Evolutionary conservation across 768 basidiomycete species (phyloP).

Genomic region (Gelatoporia subvermispora): DNA sequence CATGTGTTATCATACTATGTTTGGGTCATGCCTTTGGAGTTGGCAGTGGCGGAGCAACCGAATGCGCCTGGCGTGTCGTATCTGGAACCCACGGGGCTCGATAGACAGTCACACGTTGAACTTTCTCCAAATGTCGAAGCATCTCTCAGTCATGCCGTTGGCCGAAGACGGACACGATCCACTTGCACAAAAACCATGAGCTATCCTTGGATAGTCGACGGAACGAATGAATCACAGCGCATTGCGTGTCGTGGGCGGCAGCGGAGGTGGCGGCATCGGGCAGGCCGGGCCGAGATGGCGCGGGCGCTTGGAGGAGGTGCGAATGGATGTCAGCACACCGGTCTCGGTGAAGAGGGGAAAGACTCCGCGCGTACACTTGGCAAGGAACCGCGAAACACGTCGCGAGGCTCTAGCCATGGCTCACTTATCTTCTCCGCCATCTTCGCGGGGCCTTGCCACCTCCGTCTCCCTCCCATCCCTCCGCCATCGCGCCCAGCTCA

Average conservation of each 20-base stretch:
- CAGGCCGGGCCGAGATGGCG: not conserved
- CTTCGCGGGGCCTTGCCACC: constrained; percentile 3
- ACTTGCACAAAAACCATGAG: too few species aligned
- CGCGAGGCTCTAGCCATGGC: not conserved
- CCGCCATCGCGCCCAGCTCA: constrained; percentile 12
- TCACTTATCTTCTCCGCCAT: constrained; percentile 1
- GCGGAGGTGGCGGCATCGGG: not conserved
- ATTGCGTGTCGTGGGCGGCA: not conserved
- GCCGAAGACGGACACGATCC: too few species aligned
- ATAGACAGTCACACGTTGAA: too few species aligned
- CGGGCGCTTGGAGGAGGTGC: not conserved
- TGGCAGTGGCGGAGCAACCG: too few species aligned
- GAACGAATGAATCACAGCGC: not conserved
- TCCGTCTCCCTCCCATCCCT: constrained; percentile 13
- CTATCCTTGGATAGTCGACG: too few species aligned
- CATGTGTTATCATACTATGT: too few species aligned
- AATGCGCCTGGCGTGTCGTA: too few species aligned
- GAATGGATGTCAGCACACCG: not conserved
- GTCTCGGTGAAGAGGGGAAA: not conserved
- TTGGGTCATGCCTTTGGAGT: too few species aligned
- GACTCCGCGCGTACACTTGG: not conserved
- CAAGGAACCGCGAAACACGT: not conserved
- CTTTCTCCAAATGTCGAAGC: too few species aligned
- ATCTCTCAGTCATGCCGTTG: too few species aligned
- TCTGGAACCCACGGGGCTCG: too few species aligned